Conservation (phyloP, 2,329 filamentous ascomycete species). For the Colletotrichum truncatum region DNA sequence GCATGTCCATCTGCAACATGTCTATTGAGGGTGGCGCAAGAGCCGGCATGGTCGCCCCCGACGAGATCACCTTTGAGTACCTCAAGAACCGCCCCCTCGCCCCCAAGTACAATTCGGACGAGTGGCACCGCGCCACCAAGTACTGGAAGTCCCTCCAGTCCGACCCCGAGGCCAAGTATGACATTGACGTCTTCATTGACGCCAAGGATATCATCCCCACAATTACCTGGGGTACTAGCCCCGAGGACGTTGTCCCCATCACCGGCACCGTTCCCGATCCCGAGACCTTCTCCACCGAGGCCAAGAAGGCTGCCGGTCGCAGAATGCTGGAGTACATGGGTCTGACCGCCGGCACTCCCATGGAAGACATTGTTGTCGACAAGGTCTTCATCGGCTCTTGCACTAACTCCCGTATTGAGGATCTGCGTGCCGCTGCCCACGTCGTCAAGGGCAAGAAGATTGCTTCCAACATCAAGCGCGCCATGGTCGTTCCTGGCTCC, state of each 20-base stretch:
- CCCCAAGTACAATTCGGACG: constrained; percentile 81
- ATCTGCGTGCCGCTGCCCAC: constrained; percentile 85
- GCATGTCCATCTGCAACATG: constrained; percentile 99
- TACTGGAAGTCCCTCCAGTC: constrained; percentile 91
- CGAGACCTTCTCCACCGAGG: constrained; percentile 82
- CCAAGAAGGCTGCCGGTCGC: constrained; percentile 81
- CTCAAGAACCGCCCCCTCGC: constrained; percentile 91
- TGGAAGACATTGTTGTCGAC: constrained; percentile 92
- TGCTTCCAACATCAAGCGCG: constrained; percentile 88
- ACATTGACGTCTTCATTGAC: constrained; percentile 89
- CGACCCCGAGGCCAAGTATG: constrained; percentile 89
- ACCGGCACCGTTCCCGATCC: constrained; percentile 90
- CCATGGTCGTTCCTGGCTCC: constrained; percentile 96
- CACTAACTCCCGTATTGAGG: constrained; percentile 97
- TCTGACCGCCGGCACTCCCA: constrained; percentile 82
- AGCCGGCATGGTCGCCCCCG: constrained; percentile 96
- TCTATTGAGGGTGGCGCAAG: constrained; percentile 95
- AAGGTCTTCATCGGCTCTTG: constrained; percentile 99
- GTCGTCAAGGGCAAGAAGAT: constrained; percentile 90
- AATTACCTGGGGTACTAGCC: constrained; percentile 95
- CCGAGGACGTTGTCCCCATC: constrained; percentile 95
- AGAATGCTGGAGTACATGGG: constrained; percentile 97
- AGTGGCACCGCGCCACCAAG: constrained; percentile 87
- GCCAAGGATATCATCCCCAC: constrained; percentile 94
- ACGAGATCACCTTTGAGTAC: constrained; percentile 94